Percentiles rank a stretch among this genome's conserved stretches.
Evolutionary conservation across 495 filamentous ascomycete species (phyloP).

Genomic region (Lasiosphaeria miniovina): DNA sequence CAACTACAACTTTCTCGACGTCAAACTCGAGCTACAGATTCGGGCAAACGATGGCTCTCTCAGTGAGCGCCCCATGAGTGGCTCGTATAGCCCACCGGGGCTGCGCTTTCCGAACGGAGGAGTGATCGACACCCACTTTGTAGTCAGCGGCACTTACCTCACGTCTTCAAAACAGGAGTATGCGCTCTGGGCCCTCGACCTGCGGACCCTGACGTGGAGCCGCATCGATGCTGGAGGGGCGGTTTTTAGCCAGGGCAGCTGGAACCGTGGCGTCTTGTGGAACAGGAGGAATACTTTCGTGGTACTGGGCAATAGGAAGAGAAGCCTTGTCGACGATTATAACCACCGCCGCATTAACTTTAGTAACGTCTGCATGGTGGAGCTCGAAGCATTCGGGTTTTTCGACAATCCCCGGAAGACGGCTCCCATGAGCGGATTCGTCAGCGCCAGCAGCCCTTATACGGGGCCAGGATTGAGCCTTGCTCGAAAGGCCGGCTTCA

Average conservation of each 20-base stretch:
- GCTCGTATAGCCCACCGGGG: conserved; percentile 81
- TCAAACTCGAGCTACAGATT: conserved; percentile 91
- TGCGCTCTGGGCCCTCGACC: conserved; percentile 90
- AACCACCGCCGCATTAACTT: conserved; percentile 98
- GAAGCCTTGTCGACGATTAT: conserved; percentile 95
- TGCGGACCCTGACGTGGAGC: conserved; percentile 84
- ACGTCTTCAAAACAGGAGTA: conserved; percentile 98
- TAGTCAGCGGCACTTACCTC: conserved; percentile 93
- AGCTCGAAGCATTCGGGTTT: conserved; percentile 92
- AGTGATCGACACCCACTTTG: conserved; percentile 89
- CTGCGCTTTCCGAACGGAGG: conserved; percentile 94
- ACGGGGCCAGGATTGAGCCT: conserved; percentile 50
- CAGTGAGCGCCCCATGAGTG: conserved; percentile 83
- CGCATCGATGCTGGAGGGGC: conserved; percentile 94
- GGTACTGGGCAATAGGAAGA: conserved; percentile 86
- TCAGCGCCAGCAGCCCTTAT: conserved; percentile 73
- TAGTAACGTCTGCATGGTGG: conserved; percentile 91
- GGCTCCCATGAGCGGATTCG: conserved; percentile 72
- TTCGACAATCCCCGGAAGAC: conserved; percentile 86
- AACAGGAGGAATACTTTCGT: conserved; percentile 89
- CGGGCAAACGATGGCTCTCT: conserved; percentile 80
- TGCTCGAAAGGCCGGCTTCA: conserved; percentile 59
- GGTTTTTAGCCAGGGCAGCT: conserved; percentile 92
- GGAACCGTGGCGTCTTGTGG: conserved; percentile 95
- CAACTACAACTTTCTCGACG: conserved; percentile 97